These are phyloP conservation scores for Hirschioporus abietinus DNA, from an alignment of 768 basidiomycete species.

Conservation along the genomic window DNA sequence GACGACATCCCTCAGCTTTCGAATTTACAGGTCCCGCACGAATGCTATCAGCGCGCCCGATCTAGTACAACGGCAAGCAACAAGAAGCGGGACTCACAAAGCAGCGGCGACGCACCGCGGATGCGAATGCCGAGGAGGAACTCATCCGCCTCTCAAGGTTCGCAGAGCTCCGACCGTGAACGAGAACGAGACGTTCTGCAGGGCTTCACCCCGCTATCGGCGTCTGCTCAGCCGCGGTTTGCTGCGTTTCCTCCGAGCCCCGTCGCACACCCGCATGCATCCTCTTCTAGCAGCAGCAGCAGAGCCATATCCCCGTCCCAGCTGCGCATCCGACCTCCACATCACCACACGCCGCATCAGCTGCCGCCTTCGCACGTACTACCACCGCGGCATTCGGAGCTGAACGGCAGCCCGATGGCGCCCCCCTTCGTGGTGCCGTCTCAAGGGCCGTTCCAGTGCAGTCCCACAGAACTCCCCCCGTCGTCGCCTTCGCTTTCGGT, in stretches of 20 bases:
- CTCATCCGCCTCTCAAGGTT: neutral
- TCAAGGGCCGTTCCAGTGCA: neutral
- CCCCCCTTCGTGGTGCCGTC: neutral
- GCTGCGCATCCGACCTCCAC: neutral
- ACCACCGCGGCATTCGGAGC: neutral
- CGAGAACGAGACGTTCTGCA: neutral
- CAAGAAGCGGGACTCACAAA: constrained; percentile 3
- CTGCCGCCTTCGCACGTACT: neutral
- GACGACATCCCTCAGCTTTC: constrained; percentile 54
- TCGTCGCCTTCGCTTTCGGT: neutral
- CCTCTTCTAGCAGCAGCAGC: neutral
- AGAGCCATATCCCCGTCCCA: neutral
- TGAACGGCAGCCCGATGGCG: neutral
- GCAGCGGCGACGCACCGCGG: neutral
- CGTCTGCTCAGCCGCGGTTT: neutral
- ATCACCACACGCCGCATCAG: neutral
- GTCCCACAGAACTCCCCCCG: neutral
- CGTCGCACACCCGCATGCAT: neutral
- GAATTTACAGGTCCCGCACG: constrained; percentile 25
- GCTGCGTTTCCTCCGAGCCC: constrained; percentile 1
- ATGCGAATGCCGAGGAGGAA: neutral
- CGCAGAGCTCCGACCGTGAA: neutral
- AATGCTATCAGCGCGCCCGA: constrained; percentile 13
- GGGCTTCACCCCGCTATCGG: neutral
- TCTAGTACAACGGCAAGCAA: constrained; percentile 8